Base-by-base conservation (phyloP, 2,329 filamentous ascomycete species). In the Alternaria ventricosa region DNA sequence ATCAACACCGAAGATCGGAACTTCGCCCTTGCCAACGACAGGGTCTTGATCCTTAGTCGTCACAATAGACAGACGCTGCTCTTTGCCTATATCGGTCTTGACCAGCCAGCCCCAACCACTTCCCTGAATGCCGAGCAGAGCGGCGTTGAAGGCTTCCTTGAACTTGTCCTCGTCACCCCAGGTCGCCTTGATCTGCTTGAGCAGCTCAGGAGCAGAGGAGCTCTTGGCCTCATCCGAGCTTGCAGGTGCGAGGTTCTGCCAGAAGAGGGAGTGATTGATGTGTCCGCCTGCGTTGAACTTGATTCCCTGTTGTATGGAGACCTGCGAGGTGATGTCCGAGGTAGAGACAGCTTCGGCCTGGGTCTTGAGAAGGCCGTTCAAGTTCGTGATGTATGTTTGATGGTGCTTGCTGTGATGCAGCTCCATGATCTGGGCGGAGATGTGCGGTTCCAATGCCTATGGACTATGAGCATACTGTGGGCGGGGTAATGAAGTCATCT, bases 211-310 rank as follows among this genome's bases (percentile, higher is more conserved):
- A 0, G 88, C 88, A 28, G 76, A 67, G 5, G 85, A 81, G 4
- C 86, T 79, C 50, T 87, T 83, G 2, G 91, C 86, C 8, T 89
- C 87, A 0, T 84, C 68, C 3, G 86, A 88, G 18, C 82, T 84
- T 0, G 88, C 81, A 0, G 92, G 91, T 0, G 87, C 81, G 18
- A 96, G 86, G 80, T 93, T 94, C 82, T 92, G 89, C 94, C 94
- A 97, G 86, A 97, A 97, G 36, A 97, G 88, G 0, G 89, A 90
- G 85, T 97, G 94, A 84, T 97, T 97, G 82, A 96, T 90, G 84
- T 97, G 94, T 7, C 94, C 94, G 46, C 94, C 94, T 53, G 91
- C 94, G 79, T 97, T 93, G 87, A 97, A 97, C 75, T 91, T 92
- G 83, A 97, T 89, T 65, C 87, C 87, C 18, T 86, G 83, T 72